Evolutionary conservation across 169 alveolate genomes (phyloP).

Genomic region (Plasmodium berghei): DNA sequence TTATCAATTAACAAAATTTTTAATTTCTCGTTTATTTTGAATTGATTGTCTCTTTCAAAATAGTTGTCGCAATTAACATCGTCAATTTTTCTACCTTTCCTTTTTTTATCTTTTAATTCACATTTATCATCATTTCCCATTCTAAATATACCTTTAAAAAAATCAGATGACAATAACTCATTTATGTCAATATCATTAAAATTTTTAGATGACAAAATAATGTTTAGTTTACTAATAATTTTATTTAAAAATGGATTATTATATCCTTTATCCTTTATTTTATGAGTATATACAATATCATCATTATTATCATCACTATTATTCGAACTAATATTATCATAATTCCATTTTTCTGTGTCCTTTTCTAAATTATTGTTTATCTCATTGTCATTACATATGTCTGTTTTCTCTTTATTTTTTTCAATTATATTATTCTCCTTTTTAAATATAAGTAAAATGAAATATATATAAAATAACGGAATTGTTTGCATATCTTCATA

Average conservation of each 20-base stretch:
- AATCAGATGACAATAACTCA: constrained; percentile 25
- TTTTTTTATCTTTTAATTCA: background rate
- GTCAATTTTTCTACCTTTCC: background rate
- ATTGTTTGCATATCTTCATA: constrained; percentile 62
- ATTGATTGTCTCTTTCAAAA: constrained; percentile 7
- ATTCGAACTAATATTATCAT: background rate
- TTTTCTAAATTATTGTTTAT: background rate
- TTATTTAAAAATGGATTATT: constrained; percentile 4
- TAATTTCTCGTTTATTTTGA: constrained; percentile 39
- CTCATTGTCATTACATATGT: background rate
- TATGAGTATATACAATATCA: background rate
- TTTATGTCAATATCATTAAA: constrained; percentile 22
- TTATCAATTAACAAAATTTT: constrained; percentile 44
- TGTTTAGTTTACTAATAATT: constrained; percentile 15
- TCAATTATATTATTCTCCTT: constrained; percentile 9
- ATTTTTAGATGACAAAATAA: constrained; percentile 15
- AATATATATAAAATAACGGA: constrained; percentile 64
- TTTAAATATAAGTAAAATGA: constrained; percentile 68
- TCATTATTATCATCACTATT: background rate
- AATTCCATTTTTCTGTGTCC: background rate
- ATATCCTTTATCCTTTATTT: background rate
- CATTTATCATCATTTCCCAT: constrained; percentile 4
- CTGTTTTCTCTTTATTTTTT: constrained; percentile 8
- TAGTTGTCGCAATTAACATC: background rate
- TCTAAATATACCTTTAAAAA: constrained; percentile 7